Evolutionary conservation across 2,329 filamentous ascomycete species (phyloP), one percentile per base, ranked within the genome.

Genomic region (Alternaria brassicae): DNA sequence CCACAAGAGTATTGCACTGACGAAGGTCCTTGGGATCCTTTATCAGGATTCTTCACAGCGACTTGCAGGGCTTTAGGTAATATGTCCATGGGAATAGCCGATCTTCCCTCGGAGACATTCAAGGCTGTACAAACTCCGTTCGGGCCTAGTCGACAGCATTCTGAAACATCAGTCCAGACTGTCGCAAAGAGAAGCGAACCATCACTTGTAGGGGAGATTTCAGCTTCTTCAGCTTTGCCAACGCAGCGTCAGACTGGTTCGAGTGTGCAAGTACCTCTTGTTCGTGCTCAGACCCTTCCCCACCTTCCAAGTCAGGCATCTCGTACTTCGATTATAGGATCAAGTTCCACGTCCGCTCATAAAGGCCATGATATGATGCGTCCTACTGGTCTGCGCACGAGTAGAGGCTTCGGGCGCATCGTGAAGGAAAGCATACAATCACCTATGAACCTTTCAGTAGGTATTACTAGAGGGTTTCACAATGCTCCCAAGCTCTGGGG

Each of bases 1-100:
- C n/a, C 62, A 28, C 56, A 60, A 36, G 62, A 68, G 28, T 51
- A 65, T 36, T 56, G 61, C 37, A 53, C 56, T 1, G 61, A 66
- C 27, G 62, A 69, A 34, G 65, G 61, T 6, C 61, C 62, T 5
- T 58, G 52, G 39, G 68, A 70, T 53, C 67, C 65, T 19, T 55
- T 69, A 8, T 62, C 66, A 9, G 66, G 67, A 5, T 60, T 53
- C 2, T 61, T 62, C 19, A 60, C 1, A 85, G 87, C 48, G 89
- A 91, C 0, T 78, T 96, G 2, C 78, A 94, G n/a, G 12, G 64
- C 64, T n/a, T 32, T 70, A 32, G 52, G 57, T 15, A 53, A 53
- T 45, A 88, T 96, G 56, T 85, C 89, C 61, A 89, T 93, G 83
- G 91, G 91, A 0, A 82, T 95, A 39, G 90, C 90, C 0, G 91